Evolutionary conservation across 257 asterid species (phyloP), one percentile per base, ranked within the genome.

Genomic region (Fraxinus americana): DNA sequence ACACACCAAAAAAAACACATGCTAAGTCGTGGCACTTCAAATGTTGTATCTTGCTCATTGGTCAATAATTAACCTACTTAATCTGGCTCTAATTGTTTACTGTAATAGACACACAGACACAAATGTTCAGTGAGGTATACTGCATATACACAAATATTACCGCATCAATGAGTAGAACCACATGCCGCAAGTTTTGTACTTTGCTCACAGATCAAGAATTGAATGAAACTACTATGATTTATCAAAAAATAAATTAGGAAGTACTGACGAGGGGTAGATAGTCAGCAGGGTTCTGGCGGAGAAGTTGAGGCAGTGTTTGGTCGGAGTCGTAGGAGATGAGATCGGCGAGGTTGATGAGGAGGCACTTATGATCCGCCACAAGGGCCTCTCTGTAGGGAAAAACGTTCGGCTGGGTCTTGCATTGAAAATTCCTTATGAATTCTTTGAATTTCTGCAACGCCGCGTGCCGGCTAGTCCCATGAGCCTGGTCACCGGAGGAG

Each of bases 341-440:
- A 36, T 95, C 99, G 75, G 97, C 94, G 79, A 95, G 85, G 77
- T 86, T 83, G 73, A 95, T 85, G 57, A 85, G 86, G 27, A 95
- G 89, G 86, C 71, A 91, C 32, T 82, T 93, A 16, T 94, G 93
- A 81, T 95, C 93, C 21, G 96, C 90, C 69, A 89, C 78, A 0
- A 95, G 91, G 14, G 97, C 92, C 80, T 95, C 99, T 82, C 99
- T 87, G 82, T 95, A 95, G 4, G 98, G 97, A 69, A 86, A 95
- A 12, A 95, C 89, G 74, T 93, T 95, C 5, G 92, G 96, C 80
- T 90, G 98, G 83, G 85, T 85, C 81, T 83, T 89, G 85, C 83
- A 90, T 80, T 94, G 97, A 85, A 91, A 95, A 71, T 93, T 95
- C 69, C 97, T 75, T 13, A 93, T 93, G 86, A 95, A 95, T 79